A percentile compares a stretch with the other conserved stretches of the same genome.
These are phyloP conservation scores for Gaultheria prostrata DNA, from an alignment of 148 eudicot species.

Conservation along the genomic window DNA sequence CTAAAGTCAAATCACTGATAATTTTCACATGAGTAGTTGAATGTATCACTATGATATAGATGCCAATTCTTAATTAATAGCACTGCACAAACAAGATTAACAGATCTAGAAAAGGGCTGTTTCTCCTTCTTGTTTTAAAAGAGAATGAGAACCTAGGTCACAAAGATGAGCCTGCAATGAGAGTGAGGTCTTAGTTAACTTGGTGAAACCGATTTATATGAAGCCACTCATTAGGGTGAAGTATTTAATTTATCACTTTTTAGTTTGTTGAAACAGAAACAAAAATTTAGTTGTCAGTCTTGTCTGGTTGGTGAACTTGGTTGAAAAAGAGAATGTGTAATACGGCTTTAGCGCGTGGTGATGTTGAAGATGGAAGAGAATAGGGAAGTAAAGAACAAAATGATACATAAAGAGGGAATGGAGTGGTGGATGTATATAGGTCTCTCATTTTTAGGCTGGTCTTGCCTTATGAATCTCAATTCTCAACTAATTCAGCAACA, in stretches of 20 bases:
- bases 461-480: background rate
- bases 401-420: background rate
- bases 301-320: background rate
- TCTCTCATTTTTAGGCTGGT: background rate
- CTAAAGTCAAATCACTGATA: background rate
- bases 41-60: background rate
- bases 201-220: background rate
- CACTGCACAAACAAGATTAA: background rate
- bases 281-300: background rate
- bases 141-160: background rate
- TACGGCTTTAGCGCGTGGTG: background rate
- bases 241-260: background rate
- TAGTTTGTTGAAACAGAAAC: background rate
- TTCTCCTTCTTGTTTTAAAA: background rate
- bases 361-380: background rate
- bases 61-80: background rate
- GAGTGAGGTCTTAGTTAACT: background rate
- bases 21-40: too few species aligned
- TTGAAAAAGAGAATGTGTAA: background rate
- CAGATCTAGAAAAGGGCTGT: background rate
- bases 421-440: background rate
- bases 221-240: background rate
- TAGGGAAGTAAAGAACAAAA: background rate
- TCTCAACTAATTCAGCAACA: background rate
- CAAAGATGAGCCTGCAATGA: background rate